These are phyloP conservation scores for Xenosphaeropsis pyriputrescens DNA, from an alignment of 2,329 filamentous ascomycete genomes.

Conservation along the genomic window DNA sequence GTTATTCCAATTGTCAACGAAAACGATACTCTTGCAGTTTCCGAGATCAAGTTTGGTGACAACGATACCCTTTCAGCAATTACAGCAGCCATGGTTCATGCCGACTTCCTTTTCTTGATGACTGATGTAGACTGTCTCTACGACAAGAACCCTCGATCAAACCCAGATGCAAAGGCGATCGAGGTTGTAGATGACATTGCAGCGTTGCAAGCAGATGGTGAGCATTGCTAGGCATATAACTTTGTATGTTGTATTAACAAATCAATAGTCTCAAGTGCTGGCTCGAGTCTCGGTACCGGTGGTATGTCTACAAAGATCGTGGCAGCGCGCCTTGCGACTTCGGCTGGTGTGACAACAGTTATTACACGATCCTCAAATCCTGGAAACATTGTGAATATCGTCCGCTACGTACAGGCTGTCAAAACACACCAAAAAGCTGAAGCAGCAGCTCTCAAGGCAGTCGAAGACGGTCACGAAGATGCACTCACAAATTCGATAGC, in stretches of 20 bases:
- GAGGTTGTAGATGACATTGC: conserved; percentile 85
- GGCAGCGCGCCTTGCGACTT: conserved; percentile 80
- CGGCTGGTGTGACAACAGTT: conserved; percentile 87
- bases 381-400: conserved; percentile 79
- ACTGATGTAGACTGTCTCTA: conserved; percentile 97
- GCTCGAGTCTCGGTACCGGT: conserved; percentile 79
- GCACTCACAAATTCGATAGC: conserved; percentile 22
- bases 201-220: conserved; percentile 66
- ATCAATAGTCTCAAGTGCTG: conserved; percentile 62
- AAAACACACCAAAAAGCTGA: conserved; percentile 17
- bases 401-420: conserved; percentile 59
- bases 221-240: conserved; percentile 4
- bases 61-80: conserved; percentile 97
- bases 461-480: conserved; percentile 4
- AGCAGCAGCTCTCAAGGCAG: conserved; percentile 1
- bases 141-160: conserved; percentile 79
- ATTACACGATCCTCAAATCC: conserved; percentile 92
- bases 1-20: conserved; percentile 98
- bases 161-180: conserved; percentile 78
- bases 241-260: conserved; percentile 3
- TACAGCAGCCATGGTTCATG: conserved; percentile 92
- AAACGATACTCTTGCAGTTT: conserved; percentile 91
- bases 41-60: conserved; percentile 98
- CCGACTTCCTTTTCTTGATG: conserved; percentile 95
- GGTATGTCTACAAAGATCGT: conserved; percentile 98